A percentile compares a stretch with the other conserved stretches of the same genome.
phyloP scores from a whole-genome alignment of 2,329 filamentous ascomycete genomes.

The Aspergillus sp. region DNA sequence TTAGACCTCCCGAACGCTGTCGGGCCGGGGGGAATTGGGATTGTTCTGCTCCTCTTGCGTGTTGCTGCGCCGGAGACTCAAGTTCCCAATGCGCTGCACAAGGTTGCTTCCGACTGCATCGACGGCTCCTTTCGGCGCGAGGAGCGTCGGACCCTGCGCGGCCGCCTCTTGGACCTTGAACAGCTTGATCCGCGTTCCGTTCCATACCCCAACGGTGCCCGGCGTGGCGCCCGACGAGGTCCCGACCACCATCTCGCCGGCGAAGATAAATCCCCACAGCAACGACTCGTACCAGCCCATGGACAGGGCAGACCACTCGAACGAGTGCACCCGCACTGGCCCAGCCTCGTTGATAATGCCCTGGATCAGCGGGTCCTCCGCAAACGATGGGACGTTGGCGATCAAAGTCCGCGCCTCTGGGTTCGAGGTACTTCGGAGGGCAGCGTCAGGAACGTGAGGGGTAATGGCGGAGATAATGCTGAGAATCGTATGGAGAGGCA shows the following conservation, averaged over 20 bases:
- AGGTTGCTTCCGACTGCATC: constrained; percentile 88
- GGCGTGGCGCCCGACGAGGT: constrained; percentile 46
- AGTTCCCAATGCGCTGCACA: constrained; percentile 72
- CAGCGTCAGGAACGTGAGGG: constrained; percentile 42
- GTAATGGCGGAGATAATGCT: constrained; percentile 58
- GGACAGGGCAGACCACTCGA: constrained; percentile 85
- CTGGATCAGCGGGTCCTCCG: constrained; percentile 49
- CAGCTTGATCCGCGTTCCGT: constrained; percentile 74
- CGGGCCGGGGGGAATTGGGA: constrained; percentile 16
- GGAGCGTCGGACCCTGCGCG: constrained; percentile 66
- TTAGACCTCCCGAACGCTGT: constrained; percentile 30
- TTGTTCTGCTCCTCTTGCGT: constrained; percentile 25
- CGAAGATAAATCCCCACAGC: constrained; percentile 88
- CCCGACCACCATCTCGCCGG: constrained; percentile 67
- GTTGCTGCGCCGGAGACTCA: constrained; percentile 50
- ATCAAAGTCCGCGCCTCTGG: constrained; percentile 35
- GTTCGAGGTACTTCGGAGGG: constrained; percentile 31
- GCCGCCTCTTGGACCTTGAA: constrained; percentile 85
- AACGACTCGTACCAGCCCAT: constrained; percentile 94
- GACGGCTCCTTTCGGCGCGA: constrained; percentile 79
- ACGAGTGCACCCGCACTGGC: constrained; percentile 70
- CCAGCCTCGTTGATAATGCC: constrained; percentile 61
- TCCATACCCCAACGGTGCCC: constrained; percentile 89
- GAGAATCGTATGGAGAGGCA: constrained; percentile 79
- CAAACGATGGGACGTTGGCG: constrained; percentile 34